Percentiles rank a stretch among this genome's conserved stretches.
These are phyloP conservation scores for Nitzschia sp. DNA, from an alignment of 108 stramenopile species.

Conservation along the genomic window DNA sequence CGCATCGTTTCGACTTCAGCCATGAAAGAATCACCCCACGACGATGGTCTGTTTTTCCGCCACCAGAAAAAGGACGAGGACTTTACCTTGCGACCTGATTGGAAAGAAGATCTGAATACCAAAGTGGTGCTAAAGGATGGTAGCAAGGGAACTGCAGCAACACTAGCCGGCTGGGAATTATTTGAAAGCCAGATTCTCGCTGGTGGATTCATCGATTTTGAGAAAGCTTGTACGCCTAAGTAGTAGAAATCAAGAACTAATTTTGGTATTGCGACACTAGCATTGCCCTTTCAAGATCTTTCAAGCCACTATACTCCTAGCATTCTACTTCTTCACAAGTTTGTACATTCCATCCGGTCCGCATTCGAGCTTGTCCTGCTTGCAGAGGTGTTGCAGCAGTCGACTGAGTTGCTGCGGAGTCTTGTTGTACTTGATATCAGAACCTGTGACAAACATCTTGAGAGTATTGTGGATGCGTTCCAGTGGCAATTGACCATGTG, in stretches of 20 bases:
- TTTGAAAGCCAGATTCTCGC: slow-evolving; percentile 32
- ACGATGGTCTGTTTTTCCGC: slow-evolving; percentile 39
- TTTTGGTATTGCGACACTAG: neutral
- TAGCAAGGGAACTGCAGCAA: slow-evolving; percentile 14
- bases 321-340: slow-evolving; percentile 60
- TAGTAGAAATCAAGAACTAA: neutral
- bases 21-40: slow-evolving; percentile 18
- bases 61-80: slow-evolving; percentile 49
- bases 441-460: slow-evolving; percentile 87
- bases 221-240: neutral
- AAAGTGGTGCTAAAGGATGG: slow-evolving; percentile 17
- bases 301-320: neutral
- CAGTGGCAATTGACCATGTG: slow-evolving; percentile 77
- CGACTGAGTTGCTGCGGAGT: slow-evolving; percentile 74
- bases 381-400: slow-evolving; percentile 80
- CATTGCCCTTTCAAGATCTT: neutral
- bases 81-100: slow-evolving; percentile 34
- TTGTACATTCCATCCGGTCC: slow-evolving; percentile 88
- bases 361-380: slow-evolving; percentile 82
- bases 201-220: slow-evolving; percentile 30
- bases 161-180: slow-evolving; percentile 34
- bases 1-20: slow-evolving; percentile 23
- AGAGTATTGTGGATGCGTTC: slow-evolving; percentile 88
- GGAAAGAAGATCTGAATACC: slow-evolving; percentile 11
- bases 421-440: slow-evolving; percentile 85